phyloP scores from a whole-genome alignment of 345 rosid genomes.

The Camelina hispida region DNA sequence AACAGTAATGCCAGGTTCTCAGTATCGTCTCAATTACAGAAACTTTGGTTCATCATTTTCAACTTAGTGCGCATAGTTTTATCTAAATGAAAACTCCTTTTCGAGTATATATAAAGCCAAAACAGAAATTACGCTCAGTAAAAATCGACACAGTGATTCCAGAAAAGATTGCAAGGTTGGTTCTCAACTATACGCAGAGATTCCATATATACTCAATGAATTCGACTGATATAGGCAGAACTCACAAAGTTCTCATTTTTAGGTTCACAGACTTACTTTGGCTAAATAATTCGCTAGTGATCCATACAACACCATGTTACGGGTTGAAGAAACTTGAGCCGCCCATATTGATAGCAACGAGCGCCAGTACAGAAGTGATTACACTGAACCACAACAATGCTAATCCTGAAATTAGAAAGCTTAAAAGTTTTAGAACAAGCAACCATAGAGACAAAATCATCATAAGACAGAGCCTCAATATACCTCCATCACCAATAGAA shows the following conservation, averaged over 20 bases:
- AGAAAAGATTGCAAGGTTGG: background rate
- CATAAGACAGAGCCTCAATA: conserved; percentile 16
- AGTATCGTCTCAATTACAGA: conserved; percentile 7
- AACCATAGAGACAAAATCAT: conserved; percentile 19
- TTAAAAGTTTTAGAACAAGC: conserved; percentile 31
- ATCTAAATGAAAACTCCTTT: conserved; percentile 20
- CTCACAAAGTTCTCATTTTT: conserved; percentile 5
- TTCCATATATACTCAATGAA: conserved; percentile 23
- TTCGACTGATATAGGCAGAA: conserved; percentile 8
- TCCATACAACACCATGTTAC: conserved; percentile 46
- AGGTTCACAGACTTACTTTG: conserved; percentile 48
- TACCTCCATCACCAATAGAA: conserved; percentile 45
- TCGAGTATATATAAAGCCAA: conserved; percentile 16
- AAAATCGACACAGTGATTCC: background rate
- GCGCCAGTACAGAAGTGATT: conserved; percentile 67
- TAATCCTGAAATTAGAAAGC: conserved; percentile 63
- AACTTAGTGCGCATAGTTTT: background rate
- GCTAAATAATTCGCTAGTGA: conserved; percentile 38
- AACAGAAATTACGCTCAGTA: conserved; percentile 13
- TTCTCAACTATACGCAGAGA: conserved; percentile 17
- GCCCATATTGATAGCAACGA: conserved; percentile 72
- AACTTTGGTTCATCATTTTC: conserved; percentile 11
- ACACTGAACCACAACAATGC: conserved; percentile 73
- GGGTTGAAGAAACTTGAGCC: conserved; percentile 92
- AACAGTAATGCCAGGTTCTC: conserved; percentile 13